Conservation (phyloP, 371 early-diverging fungal species). For the Mucor circinelloides region DNA sequence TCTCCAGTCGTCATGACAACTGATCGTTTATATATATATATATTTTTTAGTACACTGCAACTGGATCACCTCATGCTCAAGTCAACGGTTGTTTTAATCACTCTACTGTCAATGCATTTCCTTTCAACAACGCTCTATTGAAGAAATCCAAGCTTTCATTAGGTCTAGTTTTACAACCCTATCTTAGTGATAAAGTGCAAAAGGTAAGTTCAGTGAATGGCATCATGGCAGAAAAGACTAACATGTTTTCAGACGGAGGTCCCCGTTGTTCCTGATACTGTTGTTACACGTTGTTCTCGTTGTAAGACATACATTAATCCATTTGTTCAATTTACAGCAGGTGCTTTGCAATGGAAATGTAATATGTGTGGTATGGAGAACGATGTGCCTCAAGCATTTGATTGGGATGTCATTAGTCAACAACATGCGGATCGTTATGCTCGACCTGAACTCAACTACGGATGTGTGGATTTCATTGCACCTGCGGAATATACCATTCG, state of each 20-base stretch:
- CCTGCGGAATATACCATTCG: slow-evolving; percentile 69
- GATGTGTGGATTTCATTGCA: slow-evolving; percentile 93
- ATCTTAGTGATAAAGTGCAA: slow-evolving; percentile 57
- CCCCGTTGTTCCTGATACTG: slow-evolving; percentile 81
- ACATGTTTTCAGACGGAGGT: slow-evolving; percentile 58
- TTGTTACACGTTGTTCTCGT: slow-evolving; percentile 92
- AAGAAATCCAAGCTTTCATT: slow-evolving; percentile 88
- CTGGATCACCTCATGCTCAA: neutral
- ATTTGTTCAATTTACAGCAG: slow-evolving; percentile 91
- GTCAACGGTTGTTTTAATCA: neutral
- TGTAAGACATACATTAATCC: slow-evolving; percentile 97
- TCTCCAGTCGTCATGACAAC: neutral
- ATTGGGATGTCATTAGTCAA: slow-evolving; percentile 85
- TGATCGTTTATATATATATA: neutral
- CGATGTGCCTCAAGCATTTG: slow-evolving; percentile 89
- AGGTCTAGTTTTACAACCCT: slow-evolving; percentile 89
- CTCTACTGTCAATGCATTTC: slow-evolving; percentile 90
- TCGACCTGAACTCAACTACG: slow-evolving; percentile 85
- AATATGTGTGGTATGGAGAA: slow-evolving; percentile 92
- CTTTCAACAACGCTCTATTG: slow-evolving; percentile 77
- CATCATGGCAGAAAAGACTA: neutral
- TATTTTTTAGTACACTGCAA: neutral
- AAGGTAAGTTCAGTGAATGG: slow-evolving; percentile 41
- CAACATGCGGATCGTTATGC: slow-evolving; percentile 83
- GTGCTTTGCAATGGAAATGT: slow-evolving; percentile 94